These are phyloP conservation scores for Cutaneotrichosporon mucoides DNA, from an alignment of 1,284 basidiomycete species.

Conservation along the genomic window DNA sequence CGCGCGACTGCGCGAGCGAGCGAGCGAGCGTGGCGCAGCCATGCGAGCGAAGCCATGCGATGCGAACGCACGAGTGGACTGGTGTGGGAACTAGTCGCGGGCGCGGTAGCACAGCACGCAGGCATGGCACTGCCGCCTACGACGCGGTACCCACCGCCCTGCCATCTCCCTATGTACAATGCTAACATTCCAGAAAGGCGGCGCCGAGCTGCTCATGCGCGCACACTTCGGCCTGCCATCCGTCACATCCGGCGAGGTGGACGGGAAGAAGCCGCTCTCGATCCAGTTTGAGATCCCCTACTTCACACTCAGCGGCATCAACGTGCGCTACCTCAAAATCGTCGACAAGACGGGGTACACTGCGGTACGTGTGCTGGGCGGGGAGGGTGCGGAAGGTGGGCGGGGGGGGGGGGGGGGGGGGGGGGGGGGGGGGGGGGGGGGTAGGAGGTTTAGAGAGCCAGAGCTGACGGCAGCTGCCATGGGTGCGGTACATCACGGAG, in stretches of 20 bases:
- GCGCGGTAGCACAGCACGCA: no score
- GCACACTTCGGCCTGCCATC: slow-evolving; percentile 92
- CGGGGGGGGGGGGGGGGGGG: no score
- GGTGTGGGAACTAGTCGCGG: no score
- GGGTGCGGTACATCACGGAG: slow-evolving; percentile 65
- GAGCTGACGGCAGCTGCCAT: slow-evolving; percentile 52
- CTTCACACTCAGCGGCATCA: slow-evolving; percentile 94
- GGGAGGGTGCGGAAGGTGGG: no score
- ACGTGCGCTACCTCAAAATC: slow-evolving; percentile 84
- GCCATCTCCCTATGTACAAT: no score
- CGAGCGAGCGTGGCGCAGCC: not conserved
- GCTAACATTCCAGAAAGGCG: slow-evolving; percentile 7
- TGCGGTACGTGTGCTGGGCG: slow-evolving; percentile 52
- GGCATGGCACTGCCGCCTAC: no score
- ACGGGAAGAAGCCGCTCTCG: slow-evolving; percentile 88
- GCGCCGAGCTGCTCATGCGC: slow-evolving; percentile 67
- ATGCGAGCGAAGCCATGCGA: not conserved
- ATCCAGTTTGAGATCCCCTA: slow-evolving; percentile 85
- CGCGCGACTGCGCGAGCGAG: no score
- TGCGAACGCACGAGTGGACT: no score
- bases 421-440: no score
- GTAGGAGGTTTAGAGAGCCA: not conserved
- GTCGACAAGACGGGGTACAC: slow-evolving; percentile 96
- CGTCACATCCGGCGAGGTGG: slow-evolving; percentile 77
- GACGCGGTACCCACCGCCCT: no score